phyloP scores from a whole-genome alignment of 2,329 filamentous ascomycete genomes.

The Zymoseptoria pseudotritici region DNA sequence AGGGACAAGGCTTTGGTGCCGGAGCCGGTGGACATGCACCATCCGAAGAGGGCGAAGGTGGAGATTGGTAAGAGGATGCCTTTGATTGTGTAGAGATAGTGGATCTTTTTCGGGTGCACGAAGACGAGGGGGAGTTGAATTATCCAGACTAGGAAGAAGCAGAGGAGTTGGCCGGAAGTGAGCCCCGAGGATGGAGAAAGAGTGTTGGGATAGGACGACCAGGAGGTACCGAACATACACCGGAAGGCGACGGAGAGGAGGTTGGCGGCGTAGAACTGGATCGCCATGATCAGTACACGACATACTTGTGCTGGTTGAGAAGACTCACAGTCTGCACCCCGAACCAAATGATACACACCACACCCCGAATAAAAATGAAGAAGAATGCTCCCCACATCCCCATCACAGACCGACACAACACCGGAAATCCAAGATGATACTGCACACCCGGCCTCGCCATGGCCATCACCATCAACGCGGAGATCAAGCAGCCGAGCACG shows the following conservation, averaged over 20 bases:
- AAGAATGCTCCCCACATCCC: conserved; percentile 35
- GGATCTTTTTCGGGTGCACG: conserved; percentile 29
- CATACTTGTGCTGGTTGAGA: too few relatives aligned
- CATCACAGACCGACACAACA: conserved; percentile 28
- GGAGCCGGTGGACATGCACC: conserved; percentile 25
- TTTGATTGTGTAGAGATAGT: conserved; percentile 17
- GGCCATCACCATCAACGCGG: conserved; percentile 24
- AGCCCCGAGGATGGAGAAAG: conserved; percentile 26
- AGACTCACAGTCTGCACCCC: conserved; percentile 23
- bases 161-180: conserved; percentile 28
- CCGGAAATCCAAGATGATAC: conserved; percentile 34
- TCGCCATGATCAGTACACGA: too few relatives aligned
- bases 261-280: conserved; percentile 27
- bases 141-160: conserved; percentile 25
- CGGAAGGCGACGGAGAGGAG: conserved; percentile 32
- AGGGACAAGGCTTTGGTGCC: conserved; percentile 12
- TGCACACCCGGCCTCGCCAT: background rate
- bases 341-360: conserved; percentile 35
- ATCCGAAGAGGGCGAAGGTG: conserved; percentile 27
- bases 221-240: conserved; percentile 34
- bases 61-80: conserved; percentile 22
- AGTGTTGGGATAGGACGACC: conserved; percentile 28
- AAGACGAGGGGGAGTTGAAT: conserved; percentile 29
- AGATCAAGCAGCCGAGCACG: conserved; percentile 26
- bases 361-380: conserved; percentile 33